Base-by-base conservation (phyloP, 495 filamentous ascomycete genomes). In the Penicillium egyptiacum region DNA sequence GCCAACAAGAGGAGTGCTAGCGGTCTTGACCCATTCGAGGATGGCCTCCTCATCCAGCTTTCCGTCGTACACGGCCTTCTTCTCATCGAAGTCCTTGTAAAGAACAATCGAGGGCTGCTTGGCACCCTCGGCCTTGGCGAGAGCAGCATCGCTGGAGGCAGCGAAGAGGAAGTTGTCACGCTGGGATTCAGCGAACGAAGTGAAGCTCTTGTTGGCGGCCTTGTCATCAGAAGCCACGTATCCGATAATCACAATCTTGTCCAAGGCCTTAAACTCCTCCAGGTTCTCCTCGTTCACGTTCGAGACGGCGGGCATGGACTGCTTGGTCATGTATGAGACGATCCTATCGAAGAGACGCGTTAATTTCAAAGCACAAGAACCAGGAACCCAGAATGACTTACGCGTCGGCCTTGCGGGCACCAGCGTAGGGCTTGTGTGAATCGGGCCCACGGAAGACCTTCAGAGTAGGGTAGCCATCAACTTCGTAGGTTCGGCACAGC, bases 301-400 rank as follows among this genome's bases (percentile, higher is more conserved):
- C 2, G 93, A 96, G 52, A 99, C 92, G 50, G 94, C 90, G 30
- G 94, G 94, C 53, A 99, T 85, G 19, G 89, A 88, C 79, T 99
- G 95, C 82, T 99, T 99, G 70, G 88, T 88, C 94, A 99, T 99
- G 81, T 96, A 98, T 23, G 94, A 98, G 39, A 95, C 86, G 73
- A 98, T 96, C 45, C 90, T 94, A 50, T 19, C 39, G 12, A 47
- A 4, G 20, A 55, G 44, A 49, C 33, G 42, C 44, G 53, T 80
- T 62, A 82, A 71, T 52, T 19, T 12, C 3, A 26, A 20, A 8
- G 16, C 9, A 25, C 19, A 31, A 20, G 11, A 14, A 22, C 12
- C 16, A 5, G 4, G 10, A 5, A 19, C 35, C 14, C 23, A 37
- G 3, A 41, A 45, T 11, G 44, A 85, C 90, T 78, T 78, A 94